phyloP scores from a whole-genome alignment of 1,284 basidiomycete genomes.

The Cryptococcus jaspeensis region DNA sequence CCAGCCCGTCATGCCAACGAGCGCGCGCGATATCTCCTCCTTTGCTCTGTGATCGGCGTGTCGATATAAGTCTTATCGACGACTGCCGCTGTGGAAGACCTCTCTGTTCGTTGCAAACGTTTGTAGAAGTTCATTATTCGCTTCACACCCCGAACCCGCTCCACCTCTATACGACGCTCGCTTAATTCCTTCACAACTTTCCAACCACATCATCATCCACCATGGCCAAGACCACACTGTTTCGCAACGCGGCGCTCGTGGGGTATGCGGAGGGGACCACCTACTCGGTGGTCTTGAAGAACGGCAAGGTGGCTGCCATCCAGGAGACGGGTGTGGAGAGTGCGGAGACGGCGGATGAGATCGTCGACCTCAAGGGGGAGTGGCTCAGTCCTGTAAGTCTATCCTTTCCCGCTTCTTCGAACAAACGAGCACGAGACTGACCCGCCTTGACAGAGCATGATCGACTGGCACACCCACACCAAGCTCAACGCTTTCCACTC shows the following conservation, averaged over 20 bases:
- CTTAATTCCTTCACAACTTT: no score
- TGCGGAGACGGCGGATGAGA: background rate
- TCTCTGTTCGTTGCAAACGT: no score
- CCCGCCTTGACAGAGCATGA: slow-evolving; percentile 17
- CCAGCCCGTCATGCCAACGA: no score
- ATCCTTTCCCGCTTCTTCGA: background rate
- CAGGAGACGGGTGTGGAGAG: background rate
- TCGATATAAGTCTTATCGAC: no score
- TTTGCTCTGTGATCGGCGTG: no score
- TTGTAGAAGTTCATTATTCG: no score
- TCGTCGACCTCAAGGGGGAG: background rate
- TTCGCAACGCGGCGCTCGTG: slow-evolving; percentile 9
- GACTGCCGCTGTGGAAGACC: no score
- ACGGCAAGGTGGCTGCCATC: slow-evolving; percentile 4
- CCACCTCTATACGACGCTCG: no score
- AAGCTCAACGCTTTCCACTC: slow-evolving; percentile 27
- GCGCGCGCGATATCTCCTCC: no score
- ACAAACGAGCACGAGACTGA: background rate
- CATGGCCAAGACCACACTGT: slow-evolving; percentile 2
- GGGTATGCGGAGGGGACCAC: slow-evolving; percentile 4
- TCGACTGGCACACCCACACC: slow-evolving; percentile 40
- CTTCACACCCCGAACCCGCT: no score
- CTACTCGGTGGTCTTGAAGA: slow-evolving; percentile 6
- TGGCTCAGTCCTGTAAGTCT: slow-evolving; percentile 1
- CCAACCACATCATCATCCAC: no score